Conservation (phyloP, 257 asterid genomes). For the Forsythia suspensa region DNA sequence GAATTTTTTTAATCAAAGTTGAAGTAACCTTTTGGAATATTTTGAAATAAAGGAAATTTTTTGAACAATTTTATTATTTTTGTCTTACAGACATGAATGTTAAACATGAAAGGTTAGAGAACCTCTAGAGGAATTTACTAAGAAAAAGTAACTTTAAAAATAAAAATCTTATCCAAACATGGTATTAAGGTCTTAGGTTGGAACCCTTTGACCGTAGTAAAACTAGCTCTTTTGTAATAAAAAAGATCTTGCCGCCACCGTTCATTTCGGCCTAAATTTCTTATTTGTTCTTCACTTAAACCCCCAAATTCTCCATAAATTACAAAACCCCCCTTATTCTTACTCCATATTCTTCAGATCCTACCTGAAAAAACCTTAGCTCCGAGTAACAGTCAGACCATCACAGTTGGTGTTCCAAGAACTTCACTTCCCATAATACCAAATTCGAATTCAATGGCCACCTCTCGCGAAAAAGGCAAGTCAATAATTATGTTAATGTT, state of each 20-base stretch:
- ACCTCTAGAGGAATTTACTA: too few relatives aligned
- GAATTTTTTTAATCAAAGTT: too few relatives aligned
- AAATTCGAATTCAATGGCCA: constrained; percentile 41
- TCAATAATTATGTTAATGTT: constrained; percentile 19
- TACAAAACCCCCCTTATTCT: constrained; percentile 23
- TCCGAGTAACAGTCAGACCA: constrained; percentile 29
- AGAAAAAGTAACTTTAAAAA: background rate
- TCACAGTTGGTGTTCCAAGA: constrained; percentile 14
- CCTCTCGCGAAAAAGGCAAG: constrained; percentile 46
- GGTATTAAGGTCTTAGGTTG: background rate
- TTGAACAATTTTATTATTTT: too few relatives aligned
- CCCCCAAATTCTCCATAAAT: constrained; percentile 13
- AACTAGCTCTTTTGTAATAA: constrained; percentile 12
- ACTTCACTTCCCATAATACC: background rate
- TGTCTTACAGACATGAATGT: too few relatives aligned
- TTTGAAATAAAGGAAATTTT: too few relatives aligned
- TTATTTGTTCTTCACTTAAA: constrained; percentile 4
- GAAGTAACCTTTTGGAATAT: too few relatives aligned
- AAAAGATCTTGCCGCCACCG: constrained; percentile 32
- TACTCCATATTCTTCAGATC: constrained; percentile 36
- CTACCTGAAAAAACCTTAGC: constrained; percentile 30
- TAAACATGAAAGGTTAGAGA: too few relatives aligned
- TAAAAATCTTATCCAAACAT: background rate
- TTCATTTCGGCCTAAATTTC: constrained; percentile 22
- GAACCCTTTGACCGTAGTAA: constrained; percentile 8